These are phyloP conservation scores for Malus asiatica DNA, from an alignment of 306 rosid genomes.

Conservation along the genomic window DNA sequence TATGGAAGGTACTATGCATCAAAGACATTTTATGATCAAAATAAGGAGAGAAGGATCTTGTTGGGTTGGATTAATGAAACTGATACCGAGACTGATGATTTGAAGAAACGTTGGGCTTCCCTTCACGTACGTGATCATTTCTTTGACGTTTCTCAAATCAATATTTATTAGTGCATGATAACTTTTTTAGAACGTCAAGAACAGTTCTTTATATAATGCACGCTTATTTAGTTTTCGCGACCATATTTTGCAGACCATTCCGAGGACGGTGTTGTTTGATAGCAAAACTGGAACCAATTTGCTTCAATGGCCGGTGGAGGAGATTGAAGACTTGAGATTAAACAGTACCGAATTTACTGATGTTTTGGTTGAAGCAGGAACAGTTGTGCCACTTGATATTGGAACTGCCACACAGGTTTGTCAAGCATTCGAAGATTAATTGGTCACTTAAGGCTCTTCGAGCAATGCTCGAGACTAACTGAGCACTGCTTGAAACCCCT, in stretches of 20 bases:
- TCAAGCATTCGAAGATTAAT: background rate
- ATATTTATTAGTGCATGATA: background rate
- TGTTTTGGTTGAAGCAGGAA: conserved; percentile 51
- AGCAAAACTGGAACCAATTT: conserved; percentile 50
- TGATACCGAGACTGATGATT: conserved; percentile 46
- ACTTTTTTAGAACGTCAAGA: background rate
- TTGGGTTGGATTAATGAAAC: conserved; percentile 88
- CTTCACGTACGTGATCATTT: conserved; percentile 43
- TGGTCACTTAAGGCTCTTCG: background rate
- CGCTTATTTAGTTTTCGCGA: background rate
- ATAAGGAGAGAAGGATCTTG: conserved; percentile 49
- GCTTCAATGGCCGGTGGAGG: conserved; percentile 83
- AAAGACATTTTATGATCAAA: conserved; percentile 68
- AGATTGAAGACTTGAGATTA: conserved; percentile 64
- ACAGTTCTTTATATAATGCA: background rate
- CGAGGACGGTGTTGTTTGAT: conserved; percentile 69
- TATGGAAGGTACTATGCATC: conserved; percentile 87
- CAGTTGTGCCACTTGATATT: conserved; percentile 48
- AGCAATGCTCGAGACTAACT: background rate
- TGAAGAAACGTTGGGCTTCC: conserved; percentile 79
- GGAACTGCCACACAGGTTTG: conserved; percentile 72
- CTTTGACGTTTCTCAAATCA: background rate
- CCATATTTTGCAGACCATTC: conserved; percentile 44
- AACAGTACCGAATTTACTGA: conserved; percentile 33
- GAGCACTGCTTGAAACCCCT: too few relatives aligned